Conservation (phyloP, 768 basidiomycete genomes). For the Lanmaoa pseudosensibilis region DNA sequence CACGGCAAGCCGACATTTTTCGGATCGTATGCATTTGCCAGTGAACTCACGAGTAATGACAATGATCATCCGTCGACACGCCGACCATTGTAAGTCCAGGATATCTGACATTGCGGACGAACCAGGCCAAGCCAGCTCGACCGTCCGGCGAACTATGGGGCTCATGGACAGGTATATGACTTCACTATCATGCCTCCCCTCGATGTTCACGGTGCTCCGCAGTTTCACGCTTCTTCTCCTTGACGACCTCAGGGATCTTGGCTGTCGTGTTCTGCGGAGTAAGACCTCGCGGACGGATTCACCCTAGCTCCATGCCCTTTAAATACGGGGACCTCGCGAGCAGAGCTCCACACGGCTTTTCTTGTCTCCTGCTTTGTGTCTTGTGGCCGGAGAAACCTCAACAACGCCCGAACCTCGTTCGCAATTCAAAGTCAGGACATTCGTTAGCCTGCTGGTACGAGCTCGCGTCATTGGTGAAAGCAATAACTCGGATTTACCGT, state of each 20-base stretch:
- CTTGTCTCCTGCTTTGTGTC: constrained; percentile 24
- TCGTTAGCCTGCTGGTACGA: constrained; percentile 18
- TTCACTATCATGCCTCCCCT: constrained; percentile 8
- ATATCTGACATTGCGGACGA: not conserved
- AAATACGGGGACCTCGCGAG: constrained; percentile 24
- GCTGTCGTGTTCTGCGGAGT: constrained; percentile 20
- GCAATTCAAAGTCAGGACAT: constrained; percentile 29
- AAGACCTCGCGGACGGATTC: constrained; percentile 18
- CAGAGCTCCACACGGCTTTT: constrained; percentile 19
- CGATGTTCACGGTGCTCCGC: constrained; percentile 20
- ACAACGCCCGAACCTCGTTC: constrained; percentile 31
- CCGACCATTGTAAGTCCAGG: not conserved
- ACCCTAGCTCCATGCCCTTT: constrained; percentile 24
- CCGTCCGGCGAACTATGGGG: not conserved
- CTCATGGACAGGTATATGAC: constrained; percentile 9
- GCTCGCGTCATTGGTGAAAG: constrained; percentile 13
- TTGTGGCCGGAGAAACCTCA: constrained; percentile 21
- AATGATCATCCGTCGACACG: not conserved
- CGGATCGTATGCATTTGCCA: not conserved
- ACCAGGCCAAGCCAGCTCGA: constrained; percentile 3
- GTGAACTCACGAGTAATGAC: not conserved
- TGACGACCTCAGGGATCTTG: constrained; percentile 19
- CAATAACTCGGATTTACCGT: constrained; percentile 12
- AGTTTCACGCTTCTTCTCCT: constrained; percentile 23
- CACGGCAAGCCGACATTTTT: not conserved